A percentile compares a stretch with the other conserved stretches of the same genome.
Conservation (phyloP, 2,329 filamentous ascomycete genomes). For the Cadophora sp. region DNA sequence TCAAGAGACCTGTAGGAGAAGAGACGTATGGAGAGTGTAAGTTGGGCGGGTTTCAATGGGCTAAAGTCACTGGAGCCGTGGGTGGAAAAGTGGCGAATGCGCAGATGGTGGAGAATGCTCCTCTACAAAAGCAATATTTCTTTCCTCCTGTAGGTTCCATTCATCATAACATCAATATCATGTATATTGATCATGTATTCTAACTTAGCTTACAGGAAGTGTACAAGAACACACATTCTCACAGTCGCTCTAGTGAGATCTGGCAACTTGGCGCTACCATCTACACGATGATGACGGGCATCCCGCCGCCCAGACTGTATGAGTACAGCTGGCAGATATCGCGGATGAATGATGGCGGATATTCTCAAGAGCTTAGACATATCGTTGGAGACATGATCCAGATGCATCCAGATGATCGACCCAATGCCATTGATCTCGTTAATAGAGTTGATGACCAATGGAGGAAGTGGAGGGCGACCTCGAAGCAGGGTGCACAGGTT, state of each 20-base stretch:
- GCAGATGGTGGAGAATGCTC: slow-evolving; percentile 26
- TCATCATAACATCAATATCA: too few relatives aligned
- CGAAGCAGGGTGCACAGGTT: slow-evolving; percentile 29
- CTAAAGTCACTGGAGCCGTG: slow-evolving; percentile 38
- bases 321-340: slow-evolving; percentile 39
- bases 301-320: slow-evolving; percentile 37
- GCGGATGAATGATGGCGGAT: slow-evolving; percentile 37
- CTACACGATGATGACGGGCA: slow-evolving; percentile 43
- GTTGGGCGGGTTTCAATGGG: slow-evolving; percentile 55
- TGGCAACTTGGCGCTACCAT: slow-evolving; percentile 41
- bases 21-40: slow-evolving; percentile 62
- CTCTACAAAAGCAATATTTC: slow-evolving; percentile 33
- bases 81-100: slow-evolving; percentile 30
- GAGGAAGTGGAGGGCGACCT: slow-evolving; percentile 36
- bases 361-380: slow-evolving; percentile 32
- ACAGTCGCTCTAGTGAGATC: slow-evolving; percentile 36
- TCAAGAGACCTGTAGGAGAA: slow-evolving; percentile 53
- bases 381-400: slow-evolving; percentile 38
- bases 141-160: slow-evolving; percentile 37
- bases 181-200: neutral
- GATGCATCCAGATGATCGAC: slow-evolving; percentile 28
- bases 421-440: slow-evolving; percentile 30
- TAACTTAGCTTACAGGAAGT: slow-evolving; percentile 34
- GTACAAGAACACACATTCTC: slow-evolving; percentile 32
- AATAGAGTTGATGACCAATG: slow-evolving; percentile 33